Percentiles rank a stretch among this genome's conserved stretches.
phyloP scores from a whole-genome alignment of 2,329 filamentous ascomycete species.

The Lasiodiplodia sp. region DNA sequence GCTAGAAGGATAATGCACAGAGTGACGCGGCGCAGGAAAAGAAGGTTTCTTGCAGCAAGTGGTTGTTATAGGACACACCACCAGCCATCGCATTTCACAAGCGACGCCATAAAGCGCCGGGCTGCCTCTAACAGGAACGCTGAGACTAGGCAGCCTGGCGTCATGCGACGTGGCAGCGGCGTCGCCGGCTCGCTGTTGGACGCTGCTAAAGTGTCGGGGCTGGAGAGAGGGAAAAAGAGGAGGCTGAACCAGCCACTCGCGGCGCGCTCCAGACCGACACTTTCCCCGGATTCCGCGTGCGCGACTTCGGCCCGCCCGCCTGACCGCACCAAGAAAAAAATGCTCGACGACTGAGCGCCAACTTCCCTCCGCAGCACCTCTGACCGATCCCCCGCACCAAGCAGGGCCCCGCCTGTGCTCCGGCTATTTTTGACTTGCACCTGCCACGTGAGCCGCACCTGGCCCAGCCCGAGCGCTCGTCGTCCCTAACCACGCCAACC shows the following conservation, averaged over 20 bases:
- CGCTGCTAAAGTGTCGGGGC: slow-evolving; percentile 16
- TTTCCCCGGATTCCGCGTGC: slow-evolving; percentile 5
- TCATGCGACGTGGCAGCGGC: slow-evolving; percentile 21
- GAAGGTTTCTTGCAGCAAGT: slow-evolving; percentile 25
- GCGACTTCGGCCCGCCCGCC: background rate
- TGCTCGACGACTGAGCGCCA: slow-evolving; percentile 7
- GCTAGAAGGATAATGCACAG: slow-evolving; percentile 9
- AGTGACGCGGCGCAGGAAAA: slow-evolving; percentile 17
- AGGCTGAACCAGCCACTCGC: slow-evolving; percentile 15
- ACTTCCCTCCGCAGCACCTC: slow-evolving; percentile 17
- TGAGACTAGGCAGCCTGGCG: background rate
- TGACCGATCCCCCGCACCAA: slow-evolving; percentile 22
- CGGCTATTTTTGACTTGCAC: background rate
- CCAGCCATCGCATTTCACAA: slow-evolving; percentile 27
- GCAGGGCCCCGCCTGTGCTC: background rate
- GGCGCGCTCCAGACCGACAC: background rate
- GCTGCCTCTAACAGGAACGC: background rate
- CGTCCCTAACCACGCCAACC: background rate
- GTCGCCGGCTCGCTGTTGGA: slow-evolving; percentile 6
- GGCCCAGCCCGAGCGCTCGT: background rate
- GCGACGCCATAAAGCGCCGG: background rate
- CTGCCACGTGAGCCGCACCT: background rate
- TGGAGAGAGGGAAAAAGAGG: slow-evolving; percentile 7
- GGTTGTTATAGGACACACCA: slow-evolving; percentile 10
- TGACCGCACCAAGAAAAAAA: slow-evolving; percentile 4